Conservation (phyloP, 352 stramenopile species). For the Phytophthora multivora region DNA sequence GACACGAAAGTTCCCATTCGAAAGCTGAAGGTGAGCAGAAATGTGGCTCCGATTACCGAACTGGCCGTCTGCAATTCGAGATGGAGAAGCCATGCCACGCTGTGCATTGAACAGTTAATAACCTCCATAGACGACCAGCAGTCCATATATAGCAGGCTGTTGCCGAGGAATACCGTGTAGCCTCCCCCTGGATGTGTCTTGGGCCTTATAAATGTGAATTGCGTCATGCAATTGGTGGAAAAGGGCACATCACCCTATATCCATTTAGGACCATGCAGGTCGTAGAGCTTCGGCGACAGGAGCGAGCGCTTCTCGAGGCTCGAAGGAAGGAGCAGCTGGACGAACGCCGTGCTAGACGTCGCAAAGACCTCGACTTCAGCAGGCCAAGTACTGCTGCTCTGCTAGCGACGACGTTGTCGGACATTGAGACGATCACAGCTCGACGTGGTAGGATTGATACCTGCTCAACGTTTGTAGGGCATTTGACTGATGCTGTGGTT, state of each 20-base stretch:
- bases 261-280: conserved; percentile 6
- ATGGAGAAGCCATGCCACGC: conserved; percentile 5
- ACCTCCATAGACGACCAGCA: background rate
- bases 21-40: conserved; percentile 43
- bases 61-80: background rate
- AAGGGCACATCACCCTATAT: background rate
- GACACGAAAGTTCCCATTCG: conserved; percentile 35
- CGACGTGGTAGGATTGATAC: conserved; percentile 27
- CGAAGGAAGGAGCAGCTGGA: conserved; percentile 15
- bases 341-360: conserved; percentile 18
- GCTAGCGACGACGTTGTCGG: conserved; percentile 15
- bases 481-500: background rate
- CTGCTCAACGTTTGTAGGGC: background rate
- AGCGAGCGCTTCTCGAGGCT: conserved; percentile 8
- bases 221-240: conserved; percentile 1
- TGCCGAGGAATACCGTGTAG: too few relatives aligned
- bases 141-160: conserved; percentile 6
- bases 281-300: background rate
- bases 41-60: conserved; percentile 15
- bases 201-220: background rate
- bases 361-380: background rate
- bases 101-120: background rate
- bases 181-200: too few relatives aligned
- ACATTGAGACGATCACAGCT: conserved; percentile 27
- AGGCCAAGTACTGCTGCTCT: background rate